phyloP scores from a whole-genome alignment of 768 basidiomycete genomes.

The Xerocomellus amylosporus region DNA sequence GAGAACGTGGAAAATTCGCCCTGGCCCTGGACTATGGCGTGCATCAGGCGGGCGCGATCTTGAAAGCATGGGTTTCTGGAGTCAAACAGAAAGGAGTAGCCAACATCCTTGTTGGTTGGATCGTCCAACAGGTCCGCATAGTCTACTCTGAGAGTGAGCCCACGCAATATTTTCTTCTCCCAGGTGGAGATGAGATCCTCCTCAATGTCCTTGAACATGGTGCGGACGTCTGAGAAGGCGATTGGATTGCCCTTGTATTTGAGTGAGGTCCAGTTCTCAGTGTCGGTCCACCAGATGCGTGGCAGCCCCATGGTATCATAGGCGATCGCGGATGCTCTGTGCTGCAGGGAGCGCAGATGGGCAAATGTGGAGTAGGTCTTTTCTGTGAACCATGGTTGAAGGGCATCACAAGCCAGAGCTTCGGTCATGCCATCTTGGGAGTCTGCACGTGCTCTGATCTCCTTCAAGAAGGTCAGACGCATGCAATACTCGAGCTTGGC shows the following conservation, averaged over 20 bases:
- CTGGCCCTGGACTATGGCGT: accelerated
- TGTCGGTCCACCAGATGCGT: constrained; percentile 6
- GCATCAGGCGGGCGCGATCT: not conserved
- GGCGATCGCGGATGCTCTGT: not conserved
- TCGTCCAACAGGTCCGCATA: constrained; percentile 22
- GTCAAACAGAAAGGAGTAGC: constrained; percentile 6
- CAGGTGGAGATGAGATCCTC: not conserved
- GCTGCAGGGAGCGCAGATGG: constrained; percentile 8
- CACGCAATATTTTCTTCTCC: constrained; percentile 19
- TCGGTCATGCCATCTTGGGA: not conserved
- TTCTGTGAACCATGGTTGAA: constrained; percentile 2
- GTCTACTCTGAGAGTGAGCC: not conserved
- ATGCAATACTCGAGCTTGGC: constrained; percentile 13
- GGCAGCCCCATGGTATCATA: constrained; percentile 1
- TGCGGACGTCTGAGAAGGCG: accelerated
- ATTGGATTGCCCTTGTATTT: not conserved
- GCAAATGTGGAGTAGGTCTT: constrained; percentile 3
- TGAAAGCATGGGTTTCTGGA: not conserved
- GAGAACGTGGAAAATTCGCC: not conserved
- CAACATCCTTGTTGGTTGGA: not conserved
- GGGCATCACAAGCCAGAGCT: not conserved
- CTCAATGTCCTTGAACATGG: not conserved
- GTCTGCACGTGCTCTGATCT: not conserved
- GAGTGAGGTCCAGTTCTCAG: not conserved
- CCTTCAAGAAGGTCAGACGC: not conserved